Conservation (phyloP, 805 yeast species). For the Suhomyces sp. region DNA sequence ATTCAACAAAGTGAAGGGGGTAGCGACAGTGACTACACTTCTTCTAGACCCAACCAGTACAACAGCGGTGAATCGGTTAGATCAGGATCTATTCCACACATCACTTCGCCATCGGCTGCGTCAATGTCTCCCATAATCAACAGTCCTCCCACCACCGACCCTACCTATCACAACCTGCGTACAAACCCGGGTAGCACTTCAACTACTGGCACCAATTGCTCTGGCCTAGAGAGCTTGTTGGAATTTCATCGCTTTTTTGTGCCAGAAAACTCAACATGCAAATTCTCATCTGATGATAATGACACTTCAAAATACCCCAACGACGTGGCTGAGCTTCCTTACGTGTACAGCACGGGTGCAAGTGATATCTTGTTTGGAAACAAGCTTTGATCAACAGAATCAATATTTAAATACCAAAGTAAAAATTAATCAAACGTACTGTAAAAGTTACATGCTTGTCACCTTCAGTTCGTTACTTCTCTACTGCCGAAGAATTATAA, state of each 20-base stretch:
- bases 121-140: background rate
- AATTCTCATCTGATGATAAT: conserved; percentile 5
- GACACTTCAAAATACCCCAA: conserved; percentile 4
- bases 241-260: conserved; percentile 16
- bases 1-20: background rate
- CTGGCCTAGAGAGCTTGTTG: conserved; percentile 9
- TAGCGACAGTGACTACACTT: background rate
- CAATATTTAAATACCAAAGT: no score
- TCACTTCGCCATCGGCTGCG: background rate
- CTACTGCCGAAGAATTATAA: no score
- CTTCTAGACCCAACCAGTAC: background rate
- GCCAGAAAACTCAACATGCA: conserved; percentile 6
- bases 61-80: background rate
- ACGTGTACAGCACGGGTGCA: conserved; percentile 16
- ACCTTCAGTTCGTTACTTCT: no score
- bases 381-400: background rate
- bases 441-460: no score
- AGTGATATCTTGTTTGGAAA: conserved; percentile 15
- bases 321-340: conserved; percentile 10
- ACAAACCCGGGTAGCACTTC: background rate
- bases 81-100: background rate
- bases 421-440: no score
- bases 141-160: background rate
- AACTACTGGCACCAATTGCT: background rate
- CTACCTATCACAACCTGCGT: background rate